Evolutionary conservation across 768 basidiomycete genomes (phyloP), one percentile per base, ranked within the genome.

Genomic region (Sistotremastrum niveocremeum): DNA sequence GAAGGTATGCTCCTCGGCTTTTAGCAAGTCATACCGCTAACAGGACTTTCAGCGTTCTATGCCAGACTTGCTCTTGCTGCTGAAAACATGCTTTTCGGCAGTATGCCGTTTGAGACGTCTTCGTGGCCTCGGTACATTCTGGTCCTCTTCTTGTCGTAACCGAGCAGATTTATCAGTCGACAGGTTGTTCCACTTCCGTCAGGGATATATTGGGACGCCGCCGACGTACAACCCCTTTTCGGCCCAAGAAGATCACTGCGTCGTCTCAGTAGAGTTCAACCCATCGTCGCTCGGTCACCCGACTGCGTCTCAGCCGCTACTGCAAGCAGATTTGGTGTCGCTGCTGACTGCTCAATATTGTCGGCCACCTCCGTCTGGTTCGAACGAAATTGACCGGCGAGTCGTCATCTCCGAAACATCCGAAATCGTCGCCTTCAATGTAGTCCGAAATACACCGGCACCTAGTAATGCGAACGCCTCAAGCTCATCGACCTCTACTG

Each of bases 331-430:
- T 77, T 20, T 65, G 63, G 4, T 52, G 62, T 62, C 52, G 47
- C 58, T 10, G 58, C 58, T 62, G 11, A 63, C 63, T 30, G 60
- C 60, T n/a, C 62, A 57, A 46, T 49, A 20, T 35, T 68, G 4
- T 60, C 62, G 3, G 43, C 42, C 9, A 39, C 60, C 48, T 35
- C 56, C 49, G 20, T 20, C 20, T 20, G 20, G 20, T 41, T 57
- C 49, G 45, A 49, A 52, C 6, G 55, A 56, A 6, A 50, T 49
- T 11, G 50, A 39, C 60, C 71, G 46, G 47, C 77, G 76, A 54
- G 72, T 76, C 30, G 72, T 79, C 31, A 84, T 84, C 47, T 65
- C 74, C 11, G 66, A 71, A 37, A 70, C 80, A 2, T 80, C 82
- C 6, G 74, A 79, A 33, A 65, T 84, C 33, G 67, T 85, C 37